Evolutionary conservation across 805 yeast genomes (phyloP), one percentile per base, ranked within the genome.

Genomic region (Cyberlindnera subsufficiens): DNA sequence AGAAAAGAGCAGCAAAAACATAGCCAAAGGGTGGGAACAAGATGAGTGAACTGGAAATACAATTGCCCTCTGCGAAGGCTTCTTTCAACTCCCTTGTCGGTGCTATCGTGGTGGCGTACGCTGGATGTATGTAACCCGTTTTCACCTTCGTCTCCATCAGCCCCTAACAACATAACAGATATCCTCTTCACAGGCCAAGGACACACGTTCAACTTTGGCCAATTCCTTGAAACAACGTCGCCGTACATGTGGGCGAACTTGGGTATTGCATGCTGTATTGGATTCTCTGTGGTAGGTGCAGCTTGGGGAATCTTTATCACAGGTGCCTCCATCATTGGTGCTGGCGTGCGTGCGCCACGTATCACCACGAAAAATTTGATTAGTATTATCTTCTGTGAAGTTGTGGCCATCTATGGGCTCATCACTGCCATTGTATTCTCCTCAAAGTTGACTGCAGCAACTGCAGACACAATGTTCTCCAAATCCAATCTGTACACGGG

Each of bases 221-320:
- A 81, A 52, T 90, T 91, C 60, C 74, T 93, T 52, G 78, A 80
- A 52, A 71, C 83, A 31, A 80, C 93, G 3, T 88, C 97, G 18
- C 99, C 99, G 6, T 93, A 93, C 63, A 78, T 93, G 83, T 93
- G 98, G 98, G 98, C 97, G 25, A 77, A 78, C 50, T 65, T 89
- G 50, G 99, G 99, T 42, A 88, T 93, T 49, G 82, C 86, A 14
- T 67, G 80, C 40, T 91, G 99, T 67, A 89, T 95, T 54, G 98
- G 98, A 13, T 75, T 93, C 46, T 82, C 95, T 38, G 97, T 93
- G 14, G 83, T 90, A 34, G 99, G 99, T 32, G 99, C 99, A 14
- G 98, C 98, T 5, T 93, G 99, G 99, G 99, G 99, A 51, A 93
- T 93, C 53, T 93, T 91, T 64, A 77, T 93, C 48, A 91, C 98